phyloP scores from a whole-genome alignment of 495 filamentous ascomycete genomes.

The Aspergillus homomorphus region DNA sequence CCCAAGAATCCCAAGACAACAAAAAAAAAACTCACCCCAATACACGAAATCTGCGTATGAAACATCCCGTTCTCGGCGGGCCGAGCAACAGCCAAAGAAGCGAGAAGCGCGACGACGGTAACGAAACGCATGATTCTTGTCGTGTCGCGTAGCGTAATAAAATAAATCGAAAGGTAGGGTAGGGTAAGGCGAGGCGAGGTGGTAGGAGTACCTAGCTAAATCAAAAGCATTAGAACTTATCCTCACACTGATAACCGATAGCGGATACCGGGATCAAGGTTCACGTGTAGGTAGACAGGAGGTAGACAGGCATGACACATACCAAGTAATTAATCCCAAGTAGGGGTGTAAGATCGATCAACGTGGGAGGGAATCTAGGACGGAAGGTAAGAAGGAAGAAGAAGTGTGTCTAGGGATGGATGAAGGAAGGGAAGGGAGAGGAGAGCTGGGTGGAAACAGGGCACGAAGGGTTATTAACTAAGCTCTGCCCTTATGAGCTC shows the following conservation, averaged over 20 bases:
- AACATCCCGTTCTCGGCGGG: slow-evolving; percentile 4
- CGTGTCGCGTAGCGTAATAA: too few relatives aligned
- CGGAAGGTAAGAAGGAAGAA: background rate
- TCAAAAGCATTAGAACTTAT: background rate
- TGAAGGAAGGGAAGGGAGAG: too few relatives aligned
- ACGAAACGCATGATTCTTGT: background rate
- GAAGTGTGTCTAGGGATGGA: too few relatives aligned
- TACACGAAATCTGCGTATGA: background rate
- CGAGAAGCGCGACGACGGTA: slow-evolving; percentile 1
- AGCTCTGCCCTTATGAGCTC: too few relatives aligned
- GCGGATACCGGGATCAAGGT: background rate
- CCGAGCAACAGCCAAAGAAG: background rate
- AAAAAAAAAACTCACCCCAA: background rate
- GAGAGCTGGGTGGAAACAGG: too few relatives aligned
- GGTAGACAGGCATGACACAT: background rate
- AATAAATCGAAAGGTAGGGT: background rate
- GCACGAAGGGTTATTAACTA: too few relatives aligned
- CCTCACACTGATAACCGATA: background rate
- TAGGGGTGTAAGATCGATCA: background rate
- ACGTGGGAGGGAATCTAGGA: background rate
- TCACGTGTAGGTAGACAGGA: background rate
- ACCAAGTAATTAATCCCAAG: background rate
- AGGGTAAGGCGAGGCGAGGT: background rate
- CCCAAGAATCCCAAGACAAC: background rate
- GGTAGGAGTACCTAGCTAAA: background rate